Evolutionary conservation across 2,329 filamentous ascomycete species (phyloP).

Genomic region (Cyphellophora attinorum): DNA sequence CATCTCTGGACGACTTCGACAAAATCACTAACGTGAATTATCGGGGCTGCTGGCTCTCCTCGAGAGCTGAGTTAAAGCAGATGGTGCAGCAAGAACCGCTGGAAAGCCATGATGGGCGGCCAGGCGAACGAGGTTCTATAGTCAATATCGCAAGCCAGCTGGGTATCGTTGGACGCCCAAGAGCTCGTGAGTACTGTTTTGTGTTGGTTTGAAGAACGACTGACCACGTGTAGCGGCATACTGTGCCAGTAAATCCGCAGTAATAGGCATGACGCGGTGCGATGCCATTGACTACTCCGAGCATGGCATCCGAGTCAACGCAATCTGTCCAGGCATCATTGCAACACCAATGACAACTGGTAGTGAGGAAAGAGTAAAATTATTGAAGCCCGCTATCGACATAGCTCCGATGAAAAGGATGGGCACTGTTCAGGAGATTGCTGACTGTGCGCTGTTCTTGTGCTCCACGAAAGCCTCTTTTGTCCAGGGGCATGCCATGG

Average conservation of each 20-base stretch:
- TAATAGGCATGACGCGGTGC: constrained; percentile 34
- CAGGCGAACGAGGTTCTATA: constrained; percentile 35
- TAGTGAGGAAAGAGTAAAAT: constrained; percentile 28
- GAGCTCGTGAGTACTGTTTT: constrained; percentile 33
- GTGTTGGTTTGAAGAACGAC: too few species aligned
- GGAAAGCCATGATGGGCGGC: constrained; percentile 22
- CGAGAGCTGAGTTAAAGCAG: constrained; percentile 32
- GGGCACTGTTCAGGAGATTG: constrained; percentile 41
- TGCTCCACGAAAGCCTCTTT: constrained; percentile 41
- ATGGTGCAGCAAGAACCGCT: constrained; percentile 40
- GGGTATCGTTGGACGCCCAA: constrained; percentile 38
- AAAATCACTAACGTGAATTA: constrained; percentile 47
- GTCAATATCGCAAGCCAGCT: constrained; percentile 46
- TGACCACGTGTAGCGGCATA: constrained; percentile 30
- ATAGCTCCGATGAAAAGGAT: constrained; percentile 44
- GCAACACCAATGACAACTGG: constrained; percentile 38
- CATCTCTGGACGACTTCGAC: constrained; percentile 39
- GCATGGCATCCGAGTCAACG: constrained; percentile 26
- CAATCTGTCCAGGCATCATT: constrained; percentile 34
- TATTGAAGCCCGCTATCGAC: constrained; percentile 32
- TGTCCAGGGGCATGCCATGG: constrained; percentile 42
- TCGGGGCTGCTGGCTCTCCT: constrained; percentile 39
- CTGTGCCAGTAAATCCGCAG: constrained; percentile 31
- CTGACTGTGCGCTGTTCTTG: constrained; percentile 41
- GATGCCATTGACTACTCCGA: constrained; percentile 24